phyloP scores from a whole-genome alignment of 2,329 filamentous ascomycete species.

The Cladobotryum protrusum region DNA sequence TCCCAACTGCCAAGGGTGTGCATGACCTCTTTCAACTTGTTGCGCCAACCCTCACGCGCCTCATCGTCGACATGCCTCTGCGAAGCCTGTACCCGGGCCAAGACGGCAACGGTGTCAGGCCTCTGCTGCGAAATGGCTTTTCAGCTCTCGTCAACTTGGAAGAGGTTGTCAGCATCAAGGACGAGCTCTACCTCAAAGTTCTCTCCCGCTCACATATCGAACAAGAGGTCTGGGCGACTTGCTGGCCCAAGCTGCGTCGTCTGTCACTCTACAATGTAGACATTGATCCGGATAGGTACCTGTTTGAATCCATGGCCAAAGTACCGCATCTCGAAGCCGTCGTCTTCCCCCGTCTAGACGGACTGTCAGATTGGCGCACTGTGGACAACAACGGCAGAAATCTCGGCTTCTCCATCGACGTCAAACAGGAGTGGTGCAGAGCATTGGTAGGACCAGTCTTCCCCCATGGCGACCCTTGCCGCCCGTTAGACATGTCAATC shows the following conservation, averaged over 20 bases:
- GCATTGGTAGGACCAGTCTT: neutral
- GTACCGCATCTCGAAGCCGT: conserved; percentile 6
- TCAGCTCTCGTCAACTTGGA: conserved; percentile 17
- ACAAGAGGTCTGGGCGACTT: conserved; percentile 11
- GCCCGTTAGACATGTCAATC: neutral
- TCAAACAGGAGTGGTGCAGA: conserved; percentile 10
- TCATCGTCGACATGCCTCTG: conserved; percentile 19
- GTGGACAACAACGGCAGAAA: neutral
- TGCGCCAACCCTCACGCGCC: conserved; percentile 3
- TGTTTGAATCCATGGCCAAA: conserved; percentile 5
- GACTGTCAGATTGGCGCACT: neutral
- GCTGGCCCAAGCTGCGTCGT: conserved; percentile 18
- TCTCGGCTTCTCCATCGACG: neutral
- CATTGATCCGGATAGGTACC: fast-evolving
- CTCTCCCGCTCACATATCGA: neutral
- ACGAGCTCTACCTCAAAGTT: conserved; percentile 13
- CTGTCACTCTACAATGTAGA: conserved; percentile 14
- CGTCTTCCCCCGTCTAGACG: conserved; percentile 8
- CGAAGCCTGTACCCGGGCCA: conserved; percentile 4
- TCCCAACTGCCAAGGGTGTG: neutral
- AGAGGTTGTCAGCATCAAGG: conserved; percentile 18
- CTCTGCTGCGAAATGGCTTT: conserved; percentile 13
- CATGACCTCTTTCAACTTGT: neutral
- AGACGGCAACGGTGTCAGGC: neutral
- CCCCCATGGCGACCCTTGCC: neutral